Percentiles rank a stretch among this genome's conserved stretches.
Evolutionary conservation across 306 rosid genomes (phyloP).

Genomic region (Arachis hypogaea): DNA sequence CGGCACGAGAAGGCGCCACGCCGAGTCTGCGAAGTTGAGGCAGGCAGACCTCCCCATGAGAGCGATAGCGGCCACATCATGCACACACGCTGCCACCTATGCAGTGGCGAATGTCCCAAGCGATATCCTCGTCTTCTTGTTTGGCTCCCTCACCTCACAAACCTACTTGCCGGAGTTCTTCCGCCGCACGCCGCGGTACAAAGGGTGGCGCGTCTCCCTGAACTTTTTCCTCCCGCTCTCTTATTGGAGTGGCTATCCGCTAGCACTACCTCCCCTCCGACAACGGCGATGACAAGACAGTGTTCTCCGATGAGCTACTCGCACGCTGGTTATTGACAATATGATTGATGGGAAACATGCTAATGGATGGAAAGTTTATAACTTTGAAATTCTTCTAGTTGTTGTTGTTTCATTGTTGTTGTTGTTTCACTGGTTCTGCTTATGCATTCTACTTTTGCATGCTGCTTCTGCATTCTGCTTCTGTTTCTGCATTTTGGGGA

Average conservation of each 20-base stretch:
- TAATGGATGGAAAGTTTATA: neutral
- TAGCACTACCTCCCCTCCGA: slow-evolving; percentile 50
- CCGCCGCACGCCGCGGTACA: slow-evolving; percentile 72
- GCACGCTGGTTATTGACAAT: slow-evolving; percentile 17
- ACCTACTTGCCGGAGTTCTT: slow-evolving; percentile 93
- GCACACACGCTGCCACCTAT: slow-evolving; percentile 94
- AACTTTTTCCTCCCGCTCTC: slow-evolving; percentile 96
- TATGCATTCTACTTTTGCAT: too few relatives aligned
- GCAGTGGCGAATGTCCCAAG: slow-evolving; percentile 69
- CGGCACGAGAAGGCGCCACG: slow-evolving; percentile 61
- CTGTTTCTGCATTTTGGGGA: too few relatives aligned
- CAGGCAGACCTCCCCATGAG: slow-evolving; percentile 69
- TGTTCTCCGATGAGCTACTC: neutral
- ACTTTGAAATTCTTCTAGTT: neutral
- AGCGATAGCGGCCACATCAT: slow-evolving; percentile 83
- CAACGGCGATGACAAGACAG: slow-evolving; percentile 21
- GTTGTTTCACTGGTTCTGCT: too few relatives aligned
- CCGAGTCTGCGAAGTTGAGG: slow-evolving; percentile 80
- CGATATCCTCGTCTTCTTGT: slow-evolving; percentile 71
- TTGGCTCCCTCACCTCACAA: slow-evolving; percentile 87
- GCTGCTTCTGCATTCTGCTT: too few relatives aligned
- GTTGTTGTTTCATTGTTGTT: too few relatives aligned
- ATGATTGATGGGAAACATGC: slow-evolving; percentile 45
- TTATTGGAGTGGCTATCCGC: slow-evolving; percentile 79
- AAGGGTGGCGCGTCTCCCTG: slow-evolving; percentile 88